phyloP scores from a whole-genome alignment of 495 filamentous ascomycete species.

The Cairneyella variabilis region DNA sequence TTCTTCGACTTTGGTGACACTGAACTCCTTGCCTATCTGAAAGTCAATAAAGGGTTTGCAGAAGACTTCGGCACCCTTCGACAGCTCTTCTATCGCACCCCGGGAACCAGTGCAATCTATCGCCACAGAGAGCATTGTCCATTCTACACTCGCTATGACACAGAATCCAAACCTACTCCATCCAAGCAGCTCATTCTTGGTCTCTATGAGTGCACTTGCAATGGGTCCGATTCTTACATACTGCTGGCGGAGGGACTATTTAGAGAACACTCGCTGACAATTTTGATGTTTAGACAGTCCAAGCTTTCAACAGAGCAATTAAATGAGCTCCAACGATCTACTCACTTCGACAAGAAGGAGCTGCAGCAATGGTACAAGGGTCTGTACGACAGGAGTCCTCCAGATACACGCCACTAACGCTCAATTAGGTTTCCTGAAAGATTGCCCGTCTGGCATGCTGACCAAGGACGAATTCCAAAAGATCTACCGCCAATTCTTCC shows the following conservation, averaged over 20 bases:
- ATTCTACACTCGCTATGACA: neutral
- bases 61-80: too few species aligned
- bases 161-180: too few species aligned
- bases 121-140: neutral
- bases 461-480: slow-evolving; percentile 99
- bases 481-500: slow-evolving; percentile 99
- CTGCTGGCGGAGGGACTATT: neutral
- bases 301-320: slow-evolving; percentile 96
- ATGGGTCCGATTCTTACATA: neutral
- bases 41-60: too few species aligned
- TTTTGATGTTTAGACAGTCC: slow-evolving; percentile 59
- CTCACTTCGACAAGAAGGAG: slow-evolving; percentile 99
- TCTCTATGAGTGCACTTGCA: too few species aligned
- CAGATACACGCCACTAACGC: neutral
- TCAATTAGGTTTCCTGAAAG: slow-evolving; percentile 84
- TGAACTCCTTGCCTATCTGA: too few species aligned
- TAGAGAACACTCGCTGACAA: neutral
- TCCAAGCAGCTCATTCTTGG: too few species aligned
- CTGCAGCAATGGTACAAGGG: slow-evolving; percentile 99
- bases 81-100: too few species aligned
- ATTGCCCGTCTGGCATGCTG: slow-evolving; percentile 93
- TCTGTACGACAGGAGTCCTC: slow-evolving; percentile 33
- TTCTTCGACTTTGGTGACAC: too few species aligned
- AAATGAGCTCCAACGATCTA: slow-evolving; percentile 89
- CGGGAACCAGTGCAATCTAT: neutral